Percentiles rank a stretch among this genome's conserved stretches.
These are phyloP conservation scores for Polychytrium aggregatum DNA, from an alignment of 192 early-diverging fungal genomes.

Conservation along the genomic window DNA sequence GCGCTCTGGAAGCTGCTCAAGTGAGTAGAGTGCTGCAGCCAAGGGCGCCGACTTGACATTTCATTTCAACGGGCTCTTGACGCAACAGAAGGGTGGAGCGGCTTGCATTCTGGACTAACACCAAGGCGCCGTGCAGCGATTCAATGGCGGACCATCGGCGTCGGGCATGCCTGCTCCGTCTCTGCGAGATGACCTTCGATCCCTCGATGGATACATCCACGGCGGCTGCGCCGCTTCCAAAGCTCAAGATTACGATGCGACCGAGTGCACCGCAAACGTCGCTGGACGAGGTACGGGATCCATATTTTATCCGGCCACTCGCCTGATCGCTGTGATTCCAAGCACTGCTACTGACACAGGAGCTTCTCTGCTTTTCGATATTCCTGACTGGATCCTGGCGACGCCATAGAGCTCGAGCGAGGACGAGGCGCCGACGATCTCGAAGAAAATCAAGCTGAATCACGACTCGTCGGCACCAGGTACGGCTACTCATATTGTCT, in stretches of 20 bases:
- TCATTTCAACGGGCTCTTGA: neutral
- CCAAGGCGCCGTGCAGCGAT: slow-evolving; percentile 44
- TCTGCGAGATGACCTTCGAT: neutral
- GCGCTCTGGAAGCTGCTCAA: no score
- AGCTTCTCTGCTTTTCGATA: no score
- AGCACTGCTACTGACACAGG: no score
- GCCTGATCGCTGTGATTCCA: no score
- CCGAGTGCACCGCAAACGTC: neutral
- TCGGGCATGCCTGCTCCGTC: neutral
- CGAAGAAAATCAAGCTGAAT: no score
- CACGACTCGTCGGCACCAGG: no score
- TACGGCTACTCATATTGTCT: no score
- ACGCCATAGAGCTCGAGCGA: slow-evolving; percentile 15
- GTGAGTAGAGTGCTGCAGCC: no score
- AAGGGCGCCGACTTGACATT: no score
- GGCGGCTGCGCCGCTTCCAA: slow-evolving; percentile 10
- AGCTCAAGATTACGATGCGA: slow-evolving; percentile 41
- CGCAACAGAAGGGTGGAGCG: slow-evolving; percentile 26
- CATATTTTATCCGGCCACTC: no score
- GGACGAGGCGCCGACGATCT: slow-evolving; percentile 1
- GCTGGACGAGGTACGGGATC: no score
- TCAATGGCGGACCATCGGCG: neutral
- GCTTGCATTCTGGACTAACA: slow-evolving; percentile 52
- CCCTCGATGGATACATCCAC: neutral
- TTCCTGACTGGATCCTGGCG: no score